Percentiles rank a stretch among this genome's conserved stretches.
Evolutionary conservation across 495 filamentous ascomycete genomes (phyloP).

Genomic region (Xylaria nigripes): DNA sequence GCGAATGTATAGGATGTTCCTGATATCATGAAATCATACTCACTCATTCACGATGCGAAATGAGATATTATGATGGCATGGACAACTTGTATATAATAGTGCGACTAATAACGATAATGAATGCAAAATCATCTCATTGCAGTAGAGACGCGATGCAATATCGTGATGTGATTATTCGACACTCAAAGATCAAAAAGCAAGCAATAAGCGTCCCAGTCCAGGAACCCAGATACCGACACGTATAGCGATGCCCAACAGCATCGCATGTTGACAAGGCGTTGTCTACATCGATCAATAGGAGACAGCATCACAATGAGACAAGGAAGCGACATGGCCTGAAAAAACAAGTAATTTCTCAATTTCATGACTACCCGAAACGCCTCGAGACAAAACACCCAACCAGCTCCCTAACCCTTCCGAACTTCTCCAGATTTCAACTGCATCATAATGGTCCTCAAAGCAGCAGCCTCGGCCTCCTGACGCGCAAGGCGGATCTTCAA

Average conservation of each 20-base stretch:
- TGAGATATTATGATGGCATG: conserved; percentile 11
- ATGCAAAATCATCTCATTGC: no score
- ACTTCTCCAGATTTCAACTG: conserved; percentile 26
- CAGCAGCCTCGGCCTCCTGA: conserved; percentile 52
- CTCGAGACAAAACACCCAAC: conserved; percentile 7
- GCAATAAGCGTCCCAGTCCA: background rate
- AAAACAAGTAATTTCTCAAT: conserved; percentile 12
- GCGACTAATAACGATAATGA: background rate
- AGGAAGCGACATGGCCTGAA: conserved; percentile 43
- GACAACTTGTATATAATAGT: conserved; percentile 4
- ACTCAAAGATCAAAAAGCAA: background rate
- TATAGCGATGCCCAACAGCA: background rate
- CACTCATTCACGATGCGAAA: conserved; percentile 1
- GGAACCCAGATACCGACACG: background rate
- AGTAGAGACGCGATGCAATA: background rate
- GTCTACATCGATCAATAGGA: conserved; percentile 27
- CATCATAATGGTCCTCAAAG: conserved; percentile 36
- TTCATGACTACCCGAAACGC: conserved; percentile 13
- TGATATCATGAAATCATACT: conserved; percentile 8
- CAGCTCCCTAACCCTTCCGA: conserved; percentile 15
- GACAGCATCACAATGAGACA: conserved; percentile 14
- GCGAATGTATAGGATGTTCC: no score
- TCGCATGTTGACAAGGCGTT: conserved; percentile 31
- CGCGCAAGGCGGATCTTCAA: conserved; percentile 54
- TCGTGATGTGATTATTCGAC: background rate